Conservation (phyloP, 2,329 filamentous ascomycete species). For the Xylariaceae sp. region DNA sequence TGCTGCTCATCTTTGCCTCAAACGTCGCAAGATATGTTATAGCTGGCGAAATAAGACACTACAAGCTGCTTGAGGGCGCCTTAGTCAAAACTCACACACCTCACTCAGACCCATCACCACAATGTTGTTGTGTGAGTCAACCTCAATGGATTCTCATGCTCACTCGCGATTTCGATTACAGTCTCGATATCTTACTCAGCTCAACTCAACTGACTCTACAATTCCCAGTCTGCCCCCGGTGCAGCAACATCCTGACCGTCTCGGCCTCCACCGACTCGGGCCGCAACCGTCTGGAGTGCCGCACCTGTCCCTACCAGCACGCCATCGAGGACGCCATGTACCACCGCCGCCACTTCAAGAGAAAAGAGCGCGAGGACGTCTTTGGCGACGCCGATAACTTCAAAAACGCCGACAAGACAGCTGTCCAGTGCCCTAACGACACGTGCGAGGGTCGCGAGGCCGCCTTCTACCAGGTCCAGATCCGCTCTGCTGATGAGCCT, state of each 20-base stretch:
- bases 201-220: conserved; percentile 9
- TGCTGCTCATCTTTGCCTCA: too few relatives aligned
- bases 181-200: background rate
- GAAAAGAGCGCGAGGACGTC: conserved; percentile 84
- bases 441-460: conserved; percentile 79
- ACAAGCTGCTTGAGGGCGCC: too few relatives aligned
- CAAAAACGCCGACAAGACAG: conserved; percentile 84
- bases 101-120: conserved; percentile 18
- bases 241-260: conserved; percentile 79
- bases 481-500: conserved; percentile 94
- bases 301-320: conserved; percentile 91
- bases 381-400: conserved; percentile 84
- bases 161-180: background rate
- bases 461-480: conserved; percentile 95
- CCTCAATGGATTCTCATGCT: background rate
- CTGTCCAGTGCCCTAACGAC: conserved; percentile 77
- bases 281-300: conserved; percentile 86
- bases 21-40: background rate
- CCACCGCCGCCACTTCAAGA: conserved; percentile 77
- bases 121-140: conserved; percentile 63
- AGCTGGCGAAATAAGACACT: too few relatives aligned
- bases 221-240: conserved; percentile 67
- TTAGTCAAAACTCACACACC: background rate
- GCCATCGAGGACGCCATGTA: conserved; percentile 74
- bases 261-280: conserved; percentile 50